Conservation (phyloP, 805 yeast genomes). For the Wickerhamomyces mucosus region DNA sequence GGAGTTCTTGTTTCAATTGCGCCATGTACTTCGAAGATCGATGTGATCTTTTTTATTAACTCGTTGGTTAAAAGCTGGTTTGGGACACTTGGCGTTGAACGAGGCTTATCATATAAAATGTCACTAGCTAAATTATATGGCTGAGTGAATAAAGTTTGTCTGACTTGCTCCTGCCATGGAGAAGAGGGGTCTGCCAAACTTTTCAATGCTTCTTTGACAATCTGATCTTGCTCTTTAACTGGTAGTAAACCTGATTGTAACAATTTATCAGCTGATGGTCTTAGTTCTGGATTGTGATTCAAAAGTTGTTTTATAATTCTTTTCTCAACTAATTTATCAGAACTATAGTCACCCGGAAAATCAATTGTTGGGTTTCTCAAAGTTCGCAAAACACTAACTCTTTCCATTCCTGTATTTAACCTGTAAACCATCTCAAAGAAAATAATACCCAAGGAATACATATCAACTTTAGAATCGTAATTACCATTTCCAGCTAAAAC, state of each 20-base stretch:
- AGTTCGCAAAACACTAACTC: conserved; percentile 61
- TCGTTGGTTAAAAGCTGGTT: conserved; percentile 52
- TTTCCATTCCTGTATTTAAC: conserved; percentile 88
- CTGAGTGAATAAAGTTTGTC: conserved; percentile 77
- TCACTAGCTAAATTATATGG: conserved; percentile 82
- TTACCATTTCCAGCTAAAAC: conserved; percentile 61
- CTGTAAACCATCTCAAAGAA: conserved; percentile 91
- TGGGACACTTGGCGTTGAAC: conserved; percentile 21
- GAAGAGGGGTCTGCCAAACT: conserved; percentile 84
- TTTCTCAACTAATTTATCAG: conserved; percentile 46
- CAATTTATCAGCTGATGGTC: conserved; percentile 76
- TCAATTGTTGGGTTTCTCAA: conserved; percentile 50
- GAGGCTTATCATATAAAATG: conserved; percentile 59
- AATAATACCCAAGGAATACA: conserved; percentile 90
- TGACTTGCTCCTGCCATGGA: conserved; percentile 89
- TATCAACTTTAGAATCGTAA: conserved; percentile 92
- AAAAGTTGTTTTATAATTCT: conserved; percentile 58
- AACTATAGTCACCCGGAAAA: conserved; percentile 64
- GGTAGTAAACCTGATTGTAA: conserved; percentile 79
- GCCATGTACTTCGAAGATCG: conserved; percentile 71
- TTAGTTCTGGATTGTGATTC: conserved; percentile 64
- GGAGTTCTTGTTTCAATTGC: conserved; percentile 68
- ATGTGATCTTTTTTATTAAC: conserved; percentile 50
- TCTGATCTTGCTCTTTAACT: conserved; percentile 81
- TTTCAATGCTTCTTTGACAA: conserved; percentile 78